These are phyloP conservation scores for Phytophthora megakarya DNA, from an alignment of 352 stramenopile genomes.

Conservation along the genomic window DNA sequence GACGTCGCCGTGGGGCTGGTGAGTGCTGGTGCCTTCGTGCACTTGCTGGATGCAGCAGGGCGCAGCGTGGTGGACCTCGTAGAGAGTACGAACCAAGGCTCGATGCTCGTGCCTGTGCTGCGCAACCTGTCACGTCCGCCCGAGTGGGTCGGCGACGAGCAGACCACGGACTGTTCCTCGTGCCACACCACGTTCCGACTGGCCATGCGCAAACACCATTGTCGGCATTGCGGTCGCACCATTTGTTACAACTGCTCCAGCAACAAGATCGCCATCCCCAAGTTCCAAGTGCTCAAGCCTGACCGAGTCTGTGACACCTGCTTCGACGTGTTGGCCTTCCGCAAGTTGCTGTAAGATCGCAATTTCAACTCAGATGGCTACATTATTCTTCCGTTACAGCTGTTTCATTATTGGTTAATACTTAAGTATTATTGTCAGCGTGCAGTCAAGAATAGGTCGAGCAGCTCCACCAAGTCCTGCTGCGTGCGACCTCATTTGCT, in stretches of 20 bases:
- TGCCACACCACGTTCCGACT: conserved; percentile 78
- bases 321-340: conserved; percentile 85
- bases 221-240: conserved; percentile 80
- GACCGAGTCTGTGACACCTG: conserved; percentile 84
- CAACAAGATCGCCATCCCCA: conserved; percentile 84
- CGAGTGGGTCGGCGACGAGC: conserved; percentile 72
- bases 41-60: conserved; percentile 80
- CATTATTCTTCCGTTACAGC: conserved; percentile 3
- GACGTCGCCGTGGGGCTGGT: conserved; percentile 74
- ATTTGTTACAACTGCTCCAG: conserved; percentile 89
- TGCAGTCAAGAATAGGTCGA: conserved; percentile 29
- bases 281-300: conserved; percentile 78
- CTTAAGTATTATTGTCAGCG: conserved; percentile 1
- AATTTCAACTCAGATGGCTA: conserved; percentile 23
- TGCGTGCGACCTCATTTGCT: background rate
- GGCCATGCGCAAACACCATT: conserved; percentile 87
- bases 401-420: conserved; percentile 30
- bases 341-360: conserved; percentile 63
- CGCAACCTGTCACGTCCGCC: conserved; percentile 71
- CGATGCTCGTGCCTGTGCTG: conserved; percentile 81
- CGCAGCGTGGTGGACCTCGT: conserved; percentile 84
- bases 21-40: conserved; percentile 73
- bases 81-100: conserved; percentile 79
- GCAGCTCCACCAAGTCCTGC: conserved; percentile 8
- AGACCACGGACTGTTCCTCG: conserved; percentile 71